These are phyloP conservation scores for Candida qinlingensis DNA, from an alignment of 805 yeast species.

Conservation along the genomic window DNA sequence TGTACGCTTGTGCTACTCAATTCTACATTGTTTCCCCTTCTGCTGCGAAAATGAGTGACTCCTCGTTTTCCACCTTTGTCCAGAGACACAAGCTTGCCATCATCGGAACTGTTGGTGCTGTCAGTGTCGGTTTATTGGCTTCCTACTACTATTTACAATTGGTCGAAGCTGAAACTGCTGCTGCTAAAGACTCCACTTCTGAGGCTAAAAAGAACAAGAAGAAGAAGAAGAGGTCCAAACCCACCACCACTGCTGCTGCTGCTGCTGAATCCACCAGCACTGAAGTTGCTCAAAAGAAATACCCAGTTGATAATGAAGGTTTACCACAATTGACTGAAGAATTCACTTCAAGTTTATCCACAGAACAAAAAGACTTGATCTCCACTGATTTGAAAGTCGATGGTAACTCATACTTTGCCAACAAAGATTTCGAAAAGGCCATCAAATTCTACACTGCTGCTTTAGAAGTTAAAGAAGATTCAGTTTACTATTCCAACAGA, in stretches of 20 bases:
- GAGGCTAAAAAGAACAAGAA: constrained; percentile 26
- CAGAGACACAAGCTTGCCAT: constrained; percentile 54
- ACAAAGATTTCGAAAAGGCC: constrained; percentile 68
- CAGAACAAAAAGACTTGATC: constrained; percentile 52
- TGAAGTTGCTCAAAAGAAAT: constrained; percentile 21
- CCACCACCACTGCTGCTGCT: constrained; percentile 16
- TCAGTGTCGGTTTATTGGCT: constrained; percentile 54
- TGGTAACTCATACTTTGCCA: constrained; percentile 77
- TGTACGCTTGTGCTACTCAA: no score
- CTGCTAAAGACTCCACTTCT: constrained; percentile 11
- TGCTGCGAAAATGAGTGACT: constrained; percentile 6
- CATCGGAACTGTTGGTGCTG: constrained; percentile 56
- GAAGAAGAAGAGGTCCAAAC: constrained; percentile 41
- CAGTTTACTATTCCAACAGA: constrained; percentile 90
- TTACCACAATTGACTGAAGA: constrained; percentile 53
- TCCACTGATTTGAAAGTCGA: constrained; percentile 80
- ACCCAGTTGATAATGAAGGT: constrained; percentile 53
- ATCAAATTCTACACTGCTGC: constrained; percentile 78
- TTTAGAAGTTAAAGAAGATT: constrained; percentile 67
- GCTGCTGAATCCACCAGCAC: constrained; percentile 21
- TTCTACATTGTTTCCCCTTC: not conserved
- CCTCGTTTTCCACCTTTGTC: constrained; percentile 12
- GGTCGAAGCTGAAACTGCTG: constrained; percentile 23
- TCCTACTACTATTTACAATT: constrained; percentile 47
- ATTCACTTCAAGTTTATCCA: constrained; percentile 38